Base-by-base conservation (phyloP, 441 rosid species). In the Erodium trifolium region DNA sequence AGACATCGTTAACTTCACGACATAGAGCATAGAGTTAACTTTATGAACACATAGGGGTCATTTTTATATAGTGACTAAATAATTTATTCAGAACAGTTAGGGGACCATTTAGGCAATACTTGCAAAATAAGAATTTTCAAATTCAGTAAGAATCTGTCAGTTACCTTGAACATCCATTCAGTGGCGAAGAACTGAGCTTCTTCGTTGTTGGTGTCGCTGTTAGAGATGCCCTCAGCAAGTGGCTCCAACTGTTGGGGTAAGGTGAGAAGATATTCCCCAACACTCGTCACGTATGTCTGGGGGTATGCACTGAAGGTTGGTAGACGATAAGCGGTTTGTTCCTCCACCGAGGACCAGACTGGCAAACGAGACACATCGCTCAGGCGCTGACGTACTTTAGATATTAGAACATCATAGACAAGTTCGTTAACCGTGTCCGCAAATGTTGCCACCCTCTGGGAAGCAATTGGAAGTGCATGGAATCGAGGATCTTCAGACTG, bases 81-180 rank as follows among this genome's bases (percentile, higher is more conserved):
- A n/a, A n/a, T n/a, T n/a, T n/a, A n/a, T n/a, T n/a, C n/a, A n/a
- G n/a, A n/a, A 39, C 5, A 9, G 47, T 41, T 41, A 6, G 4
- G 12, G 47, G 47, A 7, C 8, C 47, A 41, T 6, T 41, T 41
- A 41, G 9, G 47, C 12, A 41, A 9, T 6, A 6, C 4, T 41
- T 41, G 11, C 47, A 41, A 41, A 41, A 41, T 41, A 41, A 27
- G 35, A 34, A 34, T 34, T 68, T 57, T 31, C 27, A 34, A 7
- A 31, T 3, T 55, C 7, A 19, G 17, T 17, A 35, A 27, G 35
- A 34, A 34, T 34, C 37, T 14, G 0, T 14, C 41, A 73, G 62
- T 55, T 84, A 93, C 99, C 93, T 92, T 94, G 84, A 94, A 92
- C 99, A 94, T 94, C 99, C 99, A 94, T 80, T 94, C 99, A 10